These are phyloP conservation scores for Sporobolus alterniflorus DNA, from an alignment of 202 grass and related monocot genomes.

Conservation along the genomic window DNA sequence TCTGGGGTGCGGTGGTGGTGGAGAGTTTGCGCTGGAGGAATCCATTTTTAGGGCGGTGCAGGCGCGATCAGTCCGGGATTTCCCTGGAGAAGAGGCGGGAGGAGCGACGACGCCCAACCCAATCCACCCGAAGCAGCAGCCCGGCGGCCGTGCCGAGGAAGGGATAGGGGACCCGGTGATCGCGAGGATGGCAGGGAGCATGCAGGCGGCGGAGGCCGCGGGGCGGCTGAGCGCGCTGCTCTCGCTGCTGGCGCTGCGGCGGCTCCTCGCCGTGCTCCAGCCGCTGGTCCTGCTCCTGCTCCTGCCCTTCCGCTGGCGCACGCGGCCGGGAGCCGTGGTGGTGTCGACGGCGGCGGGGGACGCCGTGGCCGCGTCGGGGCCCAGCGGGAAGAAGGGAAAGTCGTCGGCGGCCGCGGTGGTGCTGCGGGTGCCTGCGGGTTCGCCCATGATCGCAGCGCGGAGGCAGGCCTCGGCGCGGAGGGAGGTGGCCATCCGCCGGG, in stretches of 20 bases:
- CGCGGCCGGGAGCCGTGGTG: constrained; percentile 6
- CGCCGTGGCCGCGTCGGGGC: not conserved
- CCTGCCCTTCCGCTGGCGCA: constrained; percentile 65
- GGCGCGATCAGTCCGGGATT: constrained; percentile 6
- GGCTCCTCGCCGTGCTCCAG: constrained; percentile 68
- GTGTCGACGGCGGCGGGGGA: not conserved
- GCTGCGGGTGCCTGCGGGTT: constrained; percentile 45
- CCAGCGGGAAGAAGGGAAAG: constrained; percentile 53
- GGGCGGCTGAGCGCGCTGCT: constrained; percentile 71
- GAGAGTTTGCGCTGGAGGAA: not conserved
- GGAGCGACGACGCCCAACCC: not conserved
- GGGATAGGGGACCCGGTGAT: constrained; percentile 11
- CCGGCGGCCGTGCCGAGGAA: not conserved
- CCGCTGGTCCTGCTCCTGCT: constrained; percentile 59
- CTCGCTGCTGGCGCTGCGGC: constrained; percentile 63
- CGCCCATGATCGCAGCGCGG: constrained; percentile 39
- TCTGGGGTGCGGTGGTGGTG: not conserved
- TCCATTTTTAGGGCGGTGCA: constrained; percentile 53
- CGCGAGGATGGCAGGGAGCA: constrained; percentile 59
- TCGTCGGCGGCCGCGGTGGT: constrained; percentile 27
- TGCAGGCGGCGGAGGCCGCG: constrained; percentile 75
- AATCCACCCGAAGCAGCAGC: not conserved
- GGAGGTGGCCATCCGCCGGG: constrained; percentile 39
- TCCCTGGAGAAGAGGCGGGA: not conserved
- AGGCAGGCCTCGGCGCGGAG: constrained; percentile 56